Conservation (phyloP, 768 basidiomycete species). For the Serendipita sp. region DNA sequence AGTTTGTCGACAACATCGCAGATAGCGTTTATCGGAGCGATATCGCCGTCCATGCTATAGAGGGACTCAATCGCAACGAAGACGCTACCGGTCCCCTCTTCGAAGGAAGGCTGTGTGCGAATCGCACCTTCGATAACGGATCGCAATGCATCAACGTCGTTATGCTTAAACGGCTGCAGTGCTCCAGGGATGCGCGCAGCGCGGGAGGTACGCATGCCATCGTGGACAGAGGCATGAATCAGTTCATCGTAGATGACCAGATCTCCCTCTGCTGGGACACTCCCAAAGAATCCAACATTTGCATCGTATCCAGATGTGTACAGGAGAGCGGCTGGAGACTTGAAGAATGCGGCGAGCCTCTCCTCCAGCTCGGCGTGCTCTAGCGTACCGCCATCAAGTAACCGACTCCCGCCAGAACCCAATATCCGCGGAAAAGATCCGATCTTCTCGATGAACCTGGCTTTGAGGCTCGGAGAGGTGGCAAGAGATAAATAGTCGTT, state of each 20-base stretch:
- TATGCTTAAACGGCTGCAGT: slow-evolving; percentile 49
- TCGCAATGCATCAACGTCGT: slow-evolving; percentile 27
- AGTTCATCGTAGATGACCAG: slow-evolving; percentile 68
- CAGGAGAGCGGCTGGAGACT: slow-evolving; percentile 46
- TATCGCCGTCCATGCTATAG: slow-evolving; percentile 94
- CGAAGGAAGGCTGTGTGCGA: slow-evolving; percentile 22
- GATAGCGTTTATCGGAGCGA: slow-evolving; percentile 56
- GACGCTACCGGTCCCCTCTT: slow-evolving; percentile 28
- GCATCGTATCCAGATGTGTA: slow-evolving; percentile 93
- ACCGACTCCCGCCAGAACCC: slow-evolving; percentile 75
- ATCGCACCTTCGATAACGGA: slow-evolving; percentile 6
- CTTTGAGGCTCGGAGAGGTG: slow-evolving; percentile 36
- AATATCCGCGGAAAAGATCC: slow-evolving; percentile 35
- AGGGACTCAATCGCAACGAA: slow-evolving; percentile 80
- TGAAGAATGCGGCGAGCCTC: slow-evolving; percentile 49
- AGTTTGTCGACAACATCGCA: slow-evolving; percentile 41
- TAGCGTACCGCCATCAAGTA: slow-evolving; percentile 55
- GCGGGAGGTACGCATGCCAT: slow-evolving; percentile 64
- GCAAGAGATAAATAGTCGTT: slow-evolving; percentile 88
- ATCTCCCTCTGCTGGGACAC: slow-evolving; percentile 63
- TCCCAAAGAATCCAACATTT: slow-evolving; percentile 73
- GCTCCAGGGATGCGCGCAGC: slow-evolving; percentile 18
- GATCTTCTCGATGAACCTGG: slow-evolving; percentile 40
- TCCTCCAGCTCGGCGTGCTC: slow-evolving; percentile 56
- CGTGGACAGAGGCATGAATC: slow-evolving; percentile 82